Evolutionary conservation across 208 protist genomes (phyloP).

Genomic region (Leishmania gerbilli): DNA sequence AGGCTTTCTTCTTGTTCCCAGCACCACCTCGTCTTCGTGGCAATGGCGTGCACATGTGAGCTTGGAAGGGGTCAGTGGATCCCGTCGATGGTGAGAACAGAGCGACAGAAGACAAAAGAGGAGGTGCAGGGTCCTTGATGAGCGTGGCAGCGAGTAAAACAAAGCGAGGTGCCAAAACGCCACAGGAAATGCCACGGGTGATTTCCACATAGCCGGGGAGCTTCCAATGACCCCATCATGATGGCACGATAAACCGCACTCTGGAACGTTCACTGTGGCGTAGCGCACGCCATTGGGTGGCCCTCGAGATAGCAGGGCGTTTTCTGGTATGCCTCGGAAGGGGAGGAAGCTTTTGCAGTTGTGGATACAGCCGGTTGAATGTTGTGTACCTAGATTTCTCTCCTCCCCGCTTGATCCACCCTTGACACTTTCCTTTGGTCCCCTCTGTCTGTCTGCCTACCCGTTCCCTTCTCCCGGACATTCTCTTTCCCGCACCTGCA

Average conservation of each 20-base stretch:
- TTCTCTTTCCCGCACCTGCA: background rate
- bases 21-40: background rate
- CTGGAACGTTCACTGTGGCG: background rate
- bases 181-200: background rate
- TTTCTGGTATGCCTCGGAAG: background rate
- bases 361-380: background rate
- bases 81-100: background rate
- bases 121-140: background rate
- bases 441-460: background rate
- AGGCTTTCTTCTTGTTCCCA: background rate
- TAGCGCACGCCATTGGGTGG: background rate
- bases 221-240: background rate
- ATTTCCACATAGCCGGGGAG: background rate
- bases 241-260: background rate
- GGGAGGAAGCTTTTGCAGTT: background rate
- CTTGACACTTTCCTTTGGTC: background rate
- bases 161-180: background rate
- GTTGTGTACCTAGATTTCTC: background rate
- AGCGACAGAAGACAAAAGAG: background rate
- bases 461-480: background rate
- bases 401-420: background rate
- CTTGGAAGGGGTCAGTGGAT: background rate
- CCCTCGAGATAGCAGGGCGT: background rate
- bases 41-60: background rate
- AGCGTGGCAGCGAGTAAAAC: background rate